A percentile compares a stretch with the other conserved stretches of the same genome.
These are phyloP conservation scores for Colletotrichum paranaense DNA, from an alignment of 2,329 filamentous ascomycete species.

Conservation along the genomic window DNA sequence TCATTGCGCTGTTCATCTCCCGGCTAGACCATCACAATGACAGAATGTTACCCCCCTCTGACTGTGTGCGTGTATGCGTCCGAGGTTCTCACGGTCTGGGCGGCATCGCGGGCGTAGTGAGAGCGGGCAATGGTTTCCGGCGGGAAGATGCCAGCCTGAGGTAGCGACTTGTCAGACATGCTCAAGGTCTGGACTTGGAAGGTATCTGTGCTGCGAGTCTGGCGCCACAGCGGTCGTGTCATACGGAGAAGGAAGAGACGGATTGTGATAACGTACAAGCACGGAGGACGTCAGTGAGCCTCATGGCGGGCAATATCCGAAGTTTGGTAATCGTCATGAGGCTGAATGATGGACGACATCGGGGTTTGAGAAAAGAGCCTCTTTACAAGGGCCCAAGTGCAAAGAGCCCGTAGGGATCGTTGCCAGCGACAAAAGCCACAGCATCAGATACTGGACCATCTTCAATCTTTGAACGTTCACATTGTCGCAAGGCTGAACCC, in stretches of 20 bases:
- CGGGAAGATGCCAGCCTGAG: background rate
- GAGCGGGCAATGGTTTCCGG: background rate
- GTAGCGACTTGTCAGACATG: background rate
- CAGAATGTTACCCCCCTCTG: background rate
- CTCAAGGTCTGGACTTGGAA: background rate
- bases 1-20: background rate
- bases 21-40: background rate
- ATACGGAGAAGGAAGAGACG: background rate
- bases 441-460: background rate
- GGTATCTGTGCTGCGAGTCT: background rate
- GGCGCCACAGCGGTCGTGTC: background rate
- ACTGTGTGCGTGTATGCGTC: background rate
- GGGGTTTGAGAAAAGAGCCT: background rate
- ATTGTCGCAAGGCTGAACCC: conserved; percentile 1
- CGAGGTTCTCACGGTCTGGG: background rate
- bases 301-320: background rate
- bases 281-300: too few species aligned
- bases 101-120: background rate
- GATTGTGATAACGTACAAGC: too few species aligned
- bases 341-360: background rate
- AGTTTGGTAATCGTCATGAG: background rate
- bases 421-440: background rate
- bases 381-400: background rate
- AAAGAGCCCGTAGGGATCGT: background rate
- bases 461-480: background rate